Base-by-base conservation (phyloP, 495 filamentous ascomycete species). In the Penicillium cataractarum region DNA sequence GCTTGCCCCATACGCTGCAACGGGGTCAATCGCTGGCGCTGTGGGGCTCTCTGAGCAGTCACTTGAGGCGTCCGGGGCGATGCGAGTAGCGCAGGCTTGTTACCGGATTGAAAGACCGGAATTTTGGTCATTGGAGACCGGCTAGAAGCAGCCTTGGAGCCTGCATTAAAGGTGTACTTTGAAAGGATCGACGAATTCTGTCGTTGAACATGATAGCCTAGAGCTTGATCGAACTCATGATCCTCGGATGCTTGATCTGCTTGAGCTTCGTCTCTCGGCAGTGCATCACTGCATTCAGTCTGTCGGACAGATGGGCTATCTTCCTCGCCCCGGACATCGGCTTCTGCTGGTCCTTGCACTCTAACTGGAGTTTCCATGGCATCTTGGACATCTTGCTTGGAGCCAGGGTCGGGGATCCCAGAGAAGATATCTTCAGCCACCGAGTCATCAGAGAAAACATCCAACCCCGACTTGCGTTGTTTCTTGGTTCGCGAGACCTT, bases 361-460 rank as follows among this genome's bases (percentile, higher is more conserved):
- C 19, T 32, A 21, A 32, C 13, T 31, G 49, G 29, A 3, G 49
- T n/a, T 29, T 52, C 49, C 15, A 19, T 9, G 27, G 27, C 15
- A 21, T 32, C 27, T 29, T 27, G 4, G 0, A n/a, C 29, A 52
- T 29, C 49, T 10, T 19, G n/a, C 24, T 52, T 17, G 15, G 39
- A 33, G 27, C 59, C 59, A 40, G 79, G 75, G 58, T 85, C 80
- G 21, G 80, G 72, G 51, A 86, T 64, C 58, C 80, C 77, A 7
- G 83, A 79, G 77, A 86, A 83, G 24, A 84, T 84, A 42, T 88
- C 87, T 60, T 88, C 87, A 21, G 86, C 77, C 1, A 85, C 80
- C 61, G n/a, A n/a, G n/a, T 90, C 88, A 65, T 92, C 89, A 1
- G 88, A 90, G 67, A 84, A 90, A 4, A 91, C 79, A 44, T 83